phyloP scores from a whole-genome alignment of 1,139 yeast species.

The Suhomyces bokatorum region DNA sequence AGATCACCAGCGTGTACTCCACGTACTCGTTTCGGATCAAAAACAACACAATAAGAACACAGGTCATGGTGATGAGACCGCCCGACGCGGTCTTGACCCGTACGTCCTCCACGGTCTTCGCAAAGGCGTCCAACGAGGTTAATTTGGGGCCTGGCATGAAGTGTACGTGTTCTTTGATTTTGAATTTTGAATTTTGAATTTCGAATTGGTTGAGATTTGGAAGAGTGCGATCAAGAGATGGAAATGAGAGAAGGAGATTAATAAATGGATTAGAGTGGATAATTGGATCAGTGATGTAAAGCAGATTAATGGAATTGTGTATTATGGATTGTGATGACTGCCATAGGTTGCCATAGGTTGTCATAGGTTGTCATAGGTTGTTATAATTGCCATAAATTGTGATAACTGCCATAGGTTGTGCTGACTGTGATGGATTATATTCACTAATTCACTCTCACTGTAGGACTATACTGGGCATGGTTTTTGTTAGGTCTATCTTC shows the following conservation, averaged over 20 bases:
- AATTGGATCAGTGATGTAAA: too few relatives aligned
- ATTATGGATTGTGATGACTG: too few relatives aligned
- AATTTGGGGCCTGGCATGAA: conserved; percentile 38
- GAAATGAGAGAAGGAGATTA: background rate
- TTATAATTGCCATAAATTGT: too few relatives aligned
- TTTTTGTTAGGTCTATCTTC: too few relatives aligned
- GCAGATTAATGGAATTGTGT: too few relatives aligned
- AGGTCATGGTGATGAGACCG: conserved; percentile 78
- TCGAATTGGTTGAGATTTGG: background rate
- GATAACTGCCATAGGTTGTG: too few relatives aligned
- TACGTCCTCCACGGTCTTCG: conserved; percentile 94
- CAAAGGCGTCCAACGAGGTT: conserved; percentile 80
- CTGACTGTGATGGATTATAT: too few relatives aligned
- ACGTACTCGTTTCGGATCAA: conserved; percentile 73
- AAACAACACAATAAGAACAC: conserved; percentile 60
- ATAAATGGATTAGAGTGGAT: background rate
- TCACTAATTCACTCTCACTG: too few relatives aligned
- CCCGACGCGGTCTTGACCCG: conserved; percentile 85
- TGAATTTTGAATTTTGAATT: background rate
- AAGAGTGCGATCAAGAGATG: background rate
- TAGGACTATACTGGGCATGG: too few relatives aligned
- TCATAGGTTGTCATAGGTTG: too few relatives aligned
- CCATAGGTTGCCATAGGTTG: too few relatives aligned
- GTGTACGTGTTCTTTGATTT: conserved; percentile 3
- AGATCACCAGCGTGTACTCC: conserved; percentile 66